Evolutionary conservation across 208 protist genomes (phyloP).

Genomic region (Blastocrithidia nonstop): DNA sequence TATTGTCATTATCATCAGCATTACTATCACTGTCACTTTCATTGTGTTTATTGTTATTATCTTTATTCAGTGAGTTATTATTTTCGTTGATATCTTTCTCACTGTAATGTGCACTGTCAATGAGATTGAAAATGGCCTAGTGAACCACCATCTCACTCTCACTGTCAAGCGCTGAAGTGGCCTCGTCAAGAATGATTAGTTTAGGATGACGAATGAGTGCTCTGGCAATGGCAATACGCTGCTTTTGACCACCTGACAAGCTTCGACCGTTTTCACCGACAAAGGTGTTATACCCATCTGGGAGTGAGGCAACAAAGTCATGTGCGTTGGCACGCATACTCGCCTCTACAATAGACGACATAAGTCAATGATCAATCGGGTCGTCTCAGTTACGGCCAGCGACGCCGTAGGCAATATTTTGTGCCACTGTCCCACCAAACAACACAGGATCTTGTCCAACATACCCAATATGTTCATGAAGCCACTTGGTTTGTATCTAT

Average conservation of each 20-base stretch:
- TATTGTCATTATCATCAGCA: too few species aligned
- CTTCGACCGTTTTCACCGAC: conserved; percentile 79
- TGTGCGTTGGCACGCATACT: conserved; percentile 70
- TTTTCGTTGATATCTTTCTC: too few species aligned
- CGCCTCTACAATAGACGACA: conserved; percentile 43
- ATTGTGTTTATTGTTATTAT: too few species aligned
- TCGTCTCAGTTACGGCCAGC: conserved; percentile 59
- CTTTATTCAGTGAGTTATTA: too few species aligned
- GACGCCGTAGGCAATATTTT: conserved; percentile 82
- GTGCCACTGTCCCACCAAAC: conserved; percentile 69
- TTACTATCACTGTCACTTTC: too few species aligned
- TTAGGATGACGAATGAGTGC: conserved; percentile 71
- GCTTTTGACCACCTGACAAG: conserved; percentile 88
- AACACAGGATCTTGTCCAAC: conserved; percentile 79
- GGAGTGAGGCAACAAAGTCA: conserved; percentile 77
- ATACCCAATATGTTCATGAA: conserved; percentile 60
- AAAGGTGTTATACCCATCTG: conserved; percentile 80
- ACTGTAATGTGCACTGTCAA: conserved; percentile 47
- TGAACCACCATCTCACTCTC: conserved; percentile 83
- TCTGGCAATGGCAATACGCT: conserved; percentile 89
- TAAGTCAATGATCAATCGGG: conserved; percentile 56
- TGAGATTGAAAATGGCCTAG: conserved; percentile 59
- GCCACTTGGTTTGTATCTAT: conserved; percentile 52
- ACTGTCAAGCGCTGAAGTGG: conserved; percentile 81
- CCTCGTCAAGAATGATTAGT: conserved; percentile 89